Base-by-base conservation (phyloP, 345 rosid species). In the Citrus maxima region DNA sequence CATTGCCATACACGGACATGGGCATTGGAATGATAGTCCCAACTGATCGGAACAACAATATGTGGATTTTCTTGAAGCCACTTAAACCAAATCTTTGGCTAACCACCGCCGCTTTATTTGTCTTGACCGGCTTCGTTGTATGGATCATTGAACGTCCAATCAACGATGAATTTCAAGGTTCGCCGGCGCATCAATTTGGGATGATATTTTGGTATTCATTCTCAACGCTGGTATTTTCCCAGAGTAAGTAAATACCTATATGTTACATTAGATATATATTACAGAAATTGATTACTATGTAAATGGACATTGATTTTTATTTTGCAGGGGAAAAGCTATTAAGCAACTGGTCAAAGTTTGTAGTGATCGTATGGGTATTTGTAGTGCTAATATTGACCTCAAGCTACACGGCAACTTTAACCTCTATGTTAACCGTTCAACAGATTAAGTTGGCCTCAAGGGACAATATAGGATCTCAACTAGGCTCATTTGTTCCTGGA, bases 341-440 rank as follows among this genome's bases (percentile, higher is more conserved):
- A 35, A 86, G 87, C 83, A 85, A 81, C 37, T 85, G 79, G 32
- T 60, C 87, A 49, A 85, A 79, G 58, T 83, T 88, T 68, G 78
- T 83, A 42, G 82, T 85, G 70, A 10, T 75, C 1, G 74, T 86
- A 8, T 88, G 85, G 78, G 38, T 82, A 54, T 85, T 85, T 40
- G 85, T 80, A 19, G 74, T 86, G 58, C 74, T 86, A 6, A 74
- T 88, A 18, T 56, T 88, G 27, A 86, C 74, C 59, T 83, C 85
- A 5, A 86, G 87, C 55, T 86, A 88, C 67, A 82, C 63, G 12
- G 75, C 64, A 32, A 72, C 62, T 72, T 72, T 72, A 22, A 6
- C 62, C 21, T 72, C 75, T 19, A 19, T 51, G 62, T 34, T 72
- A 28, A 72, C 63, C 9, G 30, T 72, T 30, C 40, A 54, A 55